These are phyloP conservation scores for Clarireedia sp. DNA, from an alignment of 2,329 filamentous ascomycete genomes.

Conservation along the genomic window DNA sequence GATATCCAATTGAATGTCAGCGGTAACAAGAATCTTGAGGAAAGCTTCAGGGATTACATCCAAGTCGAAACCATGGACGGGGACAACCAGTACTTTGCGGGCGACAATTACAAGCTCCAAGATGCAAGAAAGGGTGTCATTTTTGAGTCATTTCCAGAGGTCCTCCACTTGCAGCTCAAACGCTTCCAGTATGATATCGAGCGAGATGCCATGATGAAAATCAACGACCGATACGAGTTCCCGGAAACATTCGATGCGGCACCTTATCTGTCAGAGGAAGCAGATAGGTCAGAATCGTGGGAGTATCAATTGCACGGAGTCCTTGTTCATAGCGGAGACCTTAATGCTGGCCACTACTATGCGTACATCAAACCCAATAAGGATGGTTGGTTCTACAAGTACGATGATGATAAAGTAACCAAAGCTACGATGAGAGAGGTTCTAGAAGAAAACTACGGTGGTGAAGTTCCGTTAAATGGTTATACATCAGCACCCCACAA, in stretches of 20 bases:
- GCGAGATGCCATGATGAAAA: conserved; percentile 97
- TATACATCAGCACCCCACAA: conserved; percentile 45
- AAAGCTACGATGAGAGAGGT: conserved; percentile 86
- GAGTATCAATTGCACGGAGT: conserved; percentile 91
- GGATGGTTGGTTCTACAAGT: conserved; percentile 92
- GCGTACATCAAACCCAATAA: conserved; percentile 91
- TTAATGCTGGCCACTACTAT: conserved; percentile 98
- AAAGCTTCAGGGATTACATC: conserved; percentile 94
- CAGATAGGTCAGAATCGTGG: conserved; percentile 83
- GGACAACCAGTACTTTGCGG: conserved; percentile 96
- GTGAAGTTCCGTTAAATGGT: conserved; percentile 49
- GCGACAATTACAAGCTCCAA: conserved; percentile 82
- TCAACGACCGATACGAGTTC: conserved; percentile 88
- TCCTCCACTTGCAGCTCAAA: conserved; percentile 91
- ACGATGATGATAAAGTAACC: conserved; percentile 96
- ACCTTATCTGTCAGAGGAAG: conserved; percentile 78
- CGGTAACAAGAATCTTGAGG: conserved; percentile 84
- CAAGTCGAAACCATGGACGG: conserved; percentile 95
- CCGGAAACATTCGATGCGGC: conserved; percentile 76
- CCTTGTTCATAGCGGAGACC: conserved; percentile 88
- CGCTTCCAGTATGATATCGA: conserved; percentile 97
- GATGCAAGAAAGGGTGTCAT: conserved; percentile 98
- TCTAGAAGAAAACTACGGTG: conserved; percentile 92
- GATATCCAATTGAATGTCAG: conserved; percentile 96
- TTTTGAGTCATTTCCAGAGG: conserved; percentile 89